A percentile compares a stretch with the other conserved stretches of the same genome.
These are phyloP conservation scores for Cyathus striatus DNA, from an alignment of 768 basidiomycete species.

Conservation along the genomic window DNA sequence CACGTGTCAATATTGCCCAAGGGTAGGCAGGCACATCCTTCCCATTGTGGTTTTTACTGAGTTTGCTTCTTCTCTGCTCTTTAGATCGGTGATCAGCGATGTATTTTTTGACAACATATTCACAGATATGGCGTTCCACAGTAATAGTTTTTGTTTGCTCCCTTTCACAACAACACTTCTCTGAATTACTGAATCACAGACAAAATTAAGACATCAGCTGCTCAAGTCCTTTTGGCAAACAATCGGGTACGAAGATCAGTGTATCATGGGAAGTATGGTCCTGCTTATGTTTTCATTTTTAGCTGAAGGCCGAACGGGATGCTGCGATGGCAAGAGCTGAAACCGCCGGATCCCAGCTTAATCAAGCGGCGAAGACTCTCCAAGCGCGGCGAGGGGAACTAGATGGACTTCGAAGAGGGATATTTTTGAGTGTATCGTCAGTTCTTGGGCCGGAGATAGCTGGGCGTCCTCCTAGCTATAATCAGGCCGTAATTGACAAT, in stretches of 20 bases:
- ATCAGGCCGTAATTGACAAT: constrained; percentile 2
- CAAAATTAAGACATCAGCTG: constrained; percentile 29
- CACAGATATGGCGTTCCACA: constrained; percentile 36
- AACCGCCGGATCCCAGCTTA: constrained; percentile 19
- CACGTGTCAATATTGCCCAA: constrained; percentile 29
- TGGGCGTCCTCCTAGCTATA: constrained; percentile 5
- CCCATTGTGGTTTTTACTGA: not conserved
- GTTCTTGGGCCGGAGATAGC: constrained; percentile 11
- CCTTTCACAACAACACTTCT: not conserved
- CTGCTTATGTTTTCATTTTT: not conserved
- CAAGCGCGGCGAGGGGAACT: constrained; percentile 21
- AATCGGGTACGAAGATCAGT: constrained; percentile 18
- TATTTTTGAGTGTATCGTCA: constrained; percentile 26
- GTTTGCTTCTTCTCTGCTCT: not conserved
- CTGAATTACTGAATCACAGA: constrained; percentile 18
- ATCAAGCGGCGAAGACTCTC: constrained; percentile 17
- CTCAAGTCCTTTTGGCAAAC: constrained; percentile 29
- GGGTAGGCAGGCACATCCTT: constrained; percentile 20
- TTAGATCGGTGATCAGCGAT: constrained; percentile 31
- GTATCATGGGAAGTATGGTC: not conserved
- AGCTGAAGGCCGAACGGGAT: constrained; percentile 27
- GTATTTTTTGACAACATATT: constrained; percentile 39
- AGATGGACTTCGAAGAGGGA: constrained; percentile 22
- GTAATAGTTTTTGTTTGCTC: constrained; percentile 16
- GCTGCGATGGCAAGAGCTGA: constrained; percentile 23